Base-by-base conservation (phyloP, 192 early-diverging fungal species). In the Mortierella hygrophila region DNA sequence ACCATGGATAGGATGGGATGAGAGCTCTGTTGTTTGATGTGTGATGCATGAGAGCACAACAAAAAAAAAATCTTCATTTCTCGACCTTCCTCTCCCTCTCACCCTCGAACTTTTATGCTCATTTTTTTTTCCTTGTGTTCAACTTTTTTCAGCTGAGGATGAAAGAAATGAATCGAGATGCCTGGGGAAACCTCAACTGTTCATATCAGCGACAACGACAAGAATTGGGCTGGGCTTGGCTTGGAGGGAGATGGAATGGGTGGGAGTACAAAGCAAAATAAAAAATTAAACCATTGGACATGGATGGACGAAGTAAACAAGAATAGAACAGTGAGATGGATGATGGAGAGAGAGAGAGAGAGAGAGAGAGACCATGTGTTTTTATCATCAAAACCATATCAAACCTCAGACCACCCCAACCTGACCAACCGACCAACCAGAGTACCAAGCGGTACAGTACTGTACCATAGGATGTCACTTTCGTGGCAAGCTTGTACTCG, bases 111-210 rank as follows among this genome's bases (percentile, higher is more conserved):
- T 32, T 15, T 65, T 16, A 29, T 65, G 60, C 41, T 71, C 41
- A 41, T 7, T 71, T 71, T 29, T 21, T 71, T 71, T 70, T 41
- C 29, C 26, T 49, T 73, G 41, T 73, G 29, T 42, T 73, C 46
- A 46, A 35, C 20, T 29, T 18, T 73, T 18, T 42, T 73, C 46
- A 46, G 52, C 20, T 29, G 32, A 32, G 44, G 52, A 44, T 47
- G 23, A 55, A 74, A 74, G 52, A 75, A 75, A 74, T 13, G 49
- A 55, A 75, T 37, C 37, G 35, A 32, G 18, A 3, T 52, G 49
- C 5, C 49, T 52, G 49, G 49, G 49, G 49, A 52, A 52, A 49
- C 21, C 4, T 21, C 6, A 52, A 20, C 49, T 52, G 20, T 52
- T 52, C 49, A 52, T 52, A 21, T 20, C 49, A 52, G 49, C 18